Evolutionary conservation across 371 early-diverging fungal genomes (phyloP).

Genomic region (Rhizopus sp.): DNA sequence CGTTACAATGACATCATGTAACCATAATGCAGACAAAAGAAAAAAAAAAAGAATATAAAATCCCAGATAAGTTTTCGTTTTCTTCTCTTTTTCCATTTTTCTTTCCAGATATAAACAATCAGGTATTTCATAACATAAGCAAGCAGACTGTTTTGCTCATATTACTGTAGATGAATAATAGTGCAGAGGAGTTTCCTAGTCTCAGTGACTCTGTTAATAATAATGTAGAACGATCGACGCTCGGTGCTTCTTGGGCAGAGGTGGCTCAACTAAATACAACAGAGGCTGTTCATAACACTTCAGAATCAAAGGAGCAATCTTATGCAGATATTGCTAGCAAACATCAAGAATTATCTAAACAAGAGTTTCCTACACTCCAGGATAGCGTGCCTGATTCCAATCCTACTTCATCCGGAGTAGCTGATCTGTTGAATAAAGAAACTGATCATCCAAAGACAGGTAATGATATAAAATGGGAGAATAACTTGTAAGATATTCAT

Average conservation of each 20-base stretch:
- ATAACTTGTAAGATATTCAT: too few species aligned
- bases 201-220: conserved; percentile 17
- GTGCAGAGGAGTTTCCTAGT: conserved; percentile 25
- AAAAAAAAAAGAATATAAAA: not conserved
- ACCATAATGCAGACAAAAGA: not conserved
- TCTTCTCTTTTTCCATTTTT: not conserved
- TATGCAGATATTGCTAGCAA: conserved; percentile 30
- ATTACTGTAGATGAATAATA: conserved; percentile 10
- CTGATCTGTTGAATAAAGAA: conserved; percentile 26
- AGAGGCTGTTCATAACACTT: not conserved
- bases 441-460: not conserved
- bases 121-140: not conserved
- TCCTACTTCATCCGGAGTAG: conserved; percentile 33
- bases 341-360: conserved; percentile 21
- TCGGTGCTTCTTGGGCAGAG: conserved; percentile 35
- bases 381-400: conserved; percentile 13
- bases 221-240: conserved; percentile 3
- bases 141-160: not conserved
- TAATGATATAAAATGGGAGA: not conserved
- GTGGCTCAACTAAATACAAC: conserved; percentile 19
- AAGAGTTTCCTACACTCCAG: conserved; percentile 42
- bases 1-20: conserved; percentile 1
- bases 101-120: not conserved
- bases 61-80: not conserved
- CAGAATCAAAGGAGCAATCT: conserved; percentile 5